These are phyloP conservation scores for Bipolaris victoriae DNA, from an alignment of 2,329 filamentous ascomycete species.

Conservation along the genomic window DNA sequence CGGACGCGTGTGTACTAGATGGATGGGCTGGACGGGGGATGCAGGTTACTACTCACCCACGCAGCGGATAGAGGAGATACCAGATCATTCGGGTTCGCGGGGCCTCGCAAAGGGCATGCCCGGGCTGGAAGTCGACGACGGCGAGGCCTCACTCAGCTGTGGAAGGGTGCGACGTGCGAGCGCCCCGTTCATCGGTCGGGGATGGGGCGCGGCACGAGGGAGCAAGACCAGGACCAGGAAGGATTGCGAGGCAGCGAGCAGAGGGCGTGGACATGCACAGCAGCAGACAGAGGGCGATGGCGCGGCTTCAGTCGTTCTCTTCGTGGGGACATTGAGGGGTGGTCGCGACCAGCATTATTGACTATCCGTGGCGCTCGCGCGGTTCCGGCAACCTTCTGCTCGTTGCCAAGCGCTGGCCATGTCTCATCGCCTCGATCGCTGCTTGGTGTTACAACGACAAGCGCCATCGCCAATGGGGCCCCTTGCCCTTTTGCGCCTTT, in stretches of 20 bases:
- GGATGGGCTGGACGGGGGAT: background rate
- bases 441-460: constrained; percentile 10
- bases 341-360: constrained; percentile 31
- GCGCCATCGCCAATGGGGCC: constrained; percentile 9
- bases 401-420: constrained; percentile 22
- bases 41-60: constrained; percentile 64
- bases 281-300: constrained; percentile 13
- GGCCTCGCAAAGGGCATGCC: constrained; percentile 34
- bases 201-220: constrained; percentile 11
- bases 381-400: constrained; percentile 25
- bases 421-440: constrained; percentile 19
- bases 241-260: background rate
- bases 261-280: constrained; percentile 1
- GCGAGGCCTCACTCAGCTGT: constrained; percentile 21
- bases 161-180: constrained; percentile 28
- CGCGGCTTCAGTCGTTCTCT: constrained; percentile 22
- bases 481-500: constrained; percentile 4
- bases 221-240: background rate
- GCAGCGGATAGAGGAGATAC: constrained; percentile 77
- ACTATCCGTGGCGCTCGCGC: constrained; percentile 33
- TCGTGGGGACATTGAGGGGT: constrained; percentile 22
- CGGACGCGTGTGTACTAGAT: constrained; percentile 3
- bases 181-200: constrained; percentile 37
- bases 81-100: constrained; percentile 65
- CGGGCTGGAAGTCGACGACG: constrained; percentile 14